A percentile compares a stretch with the other conserved stretches of the same genome.
Conservation (phyloP, 306 rosid species). For the Neltuma alba region DNA sequence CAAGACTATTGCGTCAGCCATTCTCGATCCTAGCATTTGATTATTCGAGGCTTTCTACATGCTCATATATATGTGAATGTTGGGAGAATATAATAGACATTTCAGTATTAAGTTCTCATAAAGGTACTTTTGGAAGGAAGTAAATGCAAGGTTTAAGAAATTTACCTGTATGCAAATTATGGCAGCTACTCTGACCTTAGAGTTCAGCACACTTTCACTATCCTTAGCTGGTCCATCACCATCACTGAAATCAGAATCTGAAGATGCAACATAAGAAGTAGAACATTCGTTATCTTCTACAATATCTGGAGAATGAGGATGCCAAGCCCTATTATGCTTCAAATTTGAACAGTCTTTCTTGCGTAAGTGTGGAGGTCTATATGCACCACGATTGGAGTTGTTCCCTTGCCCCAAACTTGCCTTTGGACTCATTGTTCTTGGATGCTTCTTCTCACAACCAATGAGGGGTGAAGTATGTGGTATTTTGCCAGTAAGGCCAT, state of each 20-base stretch:
- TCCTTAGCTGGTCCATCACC: slow-evolving; percentile 74
- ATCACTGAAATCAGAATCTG: slow-evolving; percentile 95
- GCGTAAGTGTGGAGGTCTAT: slow-evolving; percentile 97
- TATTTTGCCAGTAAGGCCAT: slow-evolving; percentile 62
- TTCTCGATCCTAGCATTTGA: slow-evolving; percentile 22
- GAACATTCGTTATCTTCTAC: slow-evolving; percentile 62
- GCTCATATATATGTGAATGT: slow-evolving; percentile 17
- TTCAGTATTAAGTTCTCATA: slow-evolving; percentile 7
- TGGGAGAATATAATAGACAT: slow-evolving; percentile 19
- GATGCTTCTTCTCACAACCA: slow-evolving; percentile 51
- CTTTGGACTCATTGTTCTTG: slow-evolving; percentile 32
- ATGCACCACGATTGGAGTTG: slow-evolving; percentile 48
- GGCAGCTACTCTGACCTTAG: slow-evolving; percentile 87
- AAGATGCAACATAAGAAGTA: slow-evolving; percentile 57
- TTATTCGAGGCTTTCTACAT: not conserved
- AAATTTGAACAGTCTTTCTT: slow-evolving; percentile 53
- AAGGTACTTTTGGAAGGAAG: slow-evolving; percentile 10
- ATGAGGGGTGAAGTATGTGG: slow-evolving; percentile 39
- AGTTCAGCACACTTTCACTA: slow-evolving; percentile 48
- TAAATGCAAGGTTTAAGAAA: slow-evolving; percentile 16
- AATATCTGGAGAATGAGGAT: slow-evolving; percentile 48
- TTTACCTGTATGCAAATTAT: slow-evolving; percentile 83
- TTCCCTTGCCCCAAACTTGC: slow-evolving; percentile 52
- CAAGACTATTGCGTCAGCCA: not conserved
- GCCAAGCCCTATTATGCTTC: slow-evolving; percentile 47